These are phyloP conservation scores for Trametes coccinea DNA, from an alignment of 768 basidiomycete species.

Conservation along the genomic window DNA sequence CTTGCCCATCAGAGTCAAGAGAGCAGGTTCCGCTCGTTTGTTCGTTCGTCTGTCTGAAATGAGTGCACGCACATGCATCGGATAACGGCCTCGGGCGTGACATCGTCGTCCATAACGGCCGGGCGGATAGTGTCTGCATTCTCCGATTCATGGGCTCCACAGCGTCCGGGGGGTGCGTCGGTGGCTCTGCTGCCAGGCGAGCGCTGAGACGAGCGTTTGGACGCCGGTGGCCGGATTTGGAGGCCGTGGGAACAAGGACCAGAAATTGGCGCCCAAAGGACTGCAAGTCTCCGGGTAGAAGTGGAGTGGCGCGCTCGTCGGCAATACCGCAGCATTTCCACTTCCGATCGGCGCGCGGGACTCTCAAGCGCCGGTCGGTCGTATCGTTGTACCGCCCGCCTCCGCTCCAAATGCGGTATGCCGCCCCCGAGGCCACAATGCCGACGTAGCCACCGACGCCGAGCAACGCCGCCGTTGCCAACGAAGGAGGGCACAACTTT, in stretches of 20 bases:
- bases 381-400: background rate
- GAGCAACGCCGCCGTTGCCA: conserved; percentile 9
- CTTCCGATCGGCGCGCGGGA: conserved; percentile 5
- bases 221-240: background rate
- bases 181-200: background rate
- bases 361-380: conserved; percentile 1
- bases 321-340: background rate
- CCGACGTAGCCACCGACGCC: conserved; percentile 1
- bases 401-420: background rate
- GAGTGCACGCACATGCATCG: too few relatives aligned
- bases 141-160: background rate
- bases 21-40: too few relatives aligned
- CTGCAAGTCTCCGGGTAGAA: background rate
- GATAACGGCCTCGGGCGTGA: background rate
- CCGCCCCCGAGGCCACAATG: background rate
- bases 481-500: background rate
- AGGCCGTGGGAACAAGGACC: background rate
- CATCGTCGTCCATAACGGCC: background rate
- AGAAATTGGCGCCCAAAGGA: background rate
- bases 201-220: background rate
- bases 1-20: too few relatives aligned
- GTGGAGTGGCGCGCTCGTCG: background rate
- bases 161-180: background rate
- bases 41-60: too few relatives aligned
- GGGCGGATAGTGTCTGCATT: background rate